Evolutionary conservation across 169 alveolate genomes (phyloP), one percentile per base, ranked within the genome.

Genomic region (Blepharisma undulans): DNA sequence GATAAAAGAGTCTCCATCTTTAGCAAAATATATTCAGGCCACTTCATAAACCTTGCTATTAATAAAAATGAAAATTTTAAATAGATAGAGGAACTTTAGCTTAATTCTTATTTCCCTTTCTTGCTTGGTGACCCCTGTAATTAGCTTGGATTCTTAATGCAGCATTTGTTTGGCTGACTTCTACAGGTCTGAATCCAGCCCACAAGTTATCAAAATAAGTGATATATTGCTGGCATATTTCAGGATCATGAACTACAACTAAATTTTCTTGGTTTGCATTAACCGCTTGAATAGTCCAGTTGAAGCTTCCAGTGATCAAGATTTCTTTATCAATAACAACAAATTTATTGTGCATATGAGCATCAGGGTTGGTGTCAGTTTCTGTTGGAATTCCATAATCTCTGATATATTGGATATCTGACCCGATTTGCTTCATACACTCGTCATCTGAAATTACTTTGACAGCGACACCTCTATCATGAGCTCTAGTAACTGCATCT

Each of bases 311-410:
- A 82, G 96, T 96, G 1, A 95, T 91, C 5, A 95, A 88, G n/a
- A 96, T 95, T 61, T 93, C 76, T 14, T 91, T 88, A 90, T 96
- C 98, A 72, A 96, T 91, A 36, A 96, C 90, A 27, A 93, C 94
- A 84, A 96, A 96, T 91, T 96, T 96, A 86, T 96, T 95, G 77
- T 96, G 98, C 98, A 96, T 96, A 90, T 96, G 95, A 78, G 94
- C 93, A 88, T 90, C 93, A 1, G 88, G 48, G 30, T 93, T 88
- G 29, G 90, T 90, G 90, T 96, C 98, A 86, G 92, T 93, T 85
- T 94, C 95, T 80, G 93, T 79, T 14, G 94, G 95, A 72, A 94
- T 91, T 19, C 95, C 95, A 34, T 59, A 77, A 79, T 91, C 92
- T 78, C 91, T 48, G 74, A 91, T 76, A 25, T 92, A 93, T 21